Evolutionary conservation across 768 basidiomycete species (phyloP).

Genomic region (Rhodotorula paludigena): DNA sequence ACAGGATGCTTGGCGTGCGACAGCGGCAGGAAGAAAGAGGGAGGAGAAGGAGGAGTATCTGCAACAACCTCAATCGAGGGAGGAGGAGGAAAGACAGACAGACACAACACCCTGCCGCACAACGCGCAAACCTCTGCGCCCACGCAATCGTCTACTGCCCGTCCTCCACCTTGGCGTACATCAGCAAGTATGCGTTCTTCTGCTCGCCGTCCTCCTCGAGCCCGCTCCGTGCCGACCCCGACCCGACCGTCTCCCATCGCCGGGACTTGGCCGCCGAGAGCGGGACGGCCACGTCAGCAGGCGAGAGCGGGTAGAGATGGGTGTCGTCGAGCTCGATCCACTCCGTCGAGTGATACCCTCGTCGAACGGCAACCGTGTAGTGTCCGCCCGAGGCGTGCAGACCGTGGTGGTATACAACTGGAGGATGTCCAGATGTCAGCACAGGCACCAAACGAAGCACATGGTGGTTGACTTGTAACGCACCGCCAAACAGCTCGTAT

Average conservation of each 20-base stretch:
- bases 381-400: slow-evolving; percentile 84
- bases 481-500: slow-evolving; percentile 51
- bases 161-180: slow-evolving; percentile 19
- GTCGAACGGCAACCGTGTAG: slow-evolving; percentile 85
- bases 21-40: no score
- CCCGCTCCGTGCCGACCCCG: not conserved
- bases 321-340: slow-evolving; percentile 97
- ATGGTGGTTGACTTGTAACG: no score
- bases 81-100: no score
- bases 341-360: slow-evolving; percentile 51
- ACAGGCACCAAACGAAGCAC: no score
- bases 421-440: no score
- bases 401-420: slow-evolving; percentile 91
- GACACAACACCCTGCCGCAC: no score
- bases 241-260: slow-evolving; percentile 12
- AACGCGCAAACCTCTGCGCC: not conserved
- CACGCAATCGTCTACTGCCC: not conserved
- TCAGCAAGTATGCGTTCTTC: slow-evolving; percentile 26
- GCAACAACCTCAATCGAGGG: no score
- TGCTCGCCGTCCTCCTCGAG: slow-evolving; percentile 18
- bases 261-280: not conserved
- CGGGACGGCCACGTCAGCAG: slow-evolving; percentile 20
- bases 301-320: slow-evolving; percentile 58
- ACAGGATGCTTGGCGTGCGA: no score
- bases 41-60: no score